Conservation (phyloP, 345 rosid species). For the Syzygium grande region DNA sequence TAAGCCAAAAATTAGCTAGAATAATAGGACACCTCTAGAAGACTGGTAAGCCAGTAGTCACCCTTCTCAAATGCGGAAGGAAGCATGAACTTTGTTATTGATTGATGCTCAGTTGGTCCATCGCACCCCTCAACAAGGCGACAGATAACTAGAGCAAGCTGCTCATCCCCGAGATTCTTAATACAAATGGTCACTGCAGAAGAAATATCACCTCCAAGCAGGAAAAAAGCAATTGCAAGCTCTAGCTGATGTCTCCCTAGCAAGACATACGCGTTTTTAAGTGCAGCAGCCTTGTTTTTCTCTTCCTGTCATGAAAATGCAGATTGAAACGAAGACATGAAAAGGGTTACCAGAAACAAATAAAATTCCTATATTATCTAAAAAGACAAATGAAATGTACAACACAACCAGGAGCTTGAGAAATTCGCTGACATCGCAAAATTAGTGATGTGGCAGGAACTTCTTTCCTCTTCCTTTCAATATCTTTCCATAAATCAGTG, state of each 20-base stretch:
- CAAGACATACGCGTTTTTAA: constrained; percentile 93
- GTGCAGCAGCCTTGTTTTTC: constrained; percentile 83
- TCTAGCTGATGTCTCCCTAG: constrained; percentile 92
- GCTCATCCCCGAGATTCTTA: constrained; percentile 85
- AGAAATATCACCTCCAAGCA: constrained; percentile 88
- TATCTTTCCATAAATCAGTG: not conserved
- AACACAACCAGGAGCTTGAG: not conserved
- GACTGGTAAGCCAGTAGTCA: constrained; percentile 81
- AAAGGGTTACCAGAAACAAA: not conserved
- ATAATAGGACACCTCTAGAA: constrained; percentile 47
- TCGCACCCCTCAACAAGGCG: constrained; percentile 76
- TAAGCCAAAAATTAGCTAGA: not conserved
- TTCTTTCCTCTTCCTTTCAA: not conserved
- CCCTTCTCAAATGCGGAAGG: constrained; percentile 68
- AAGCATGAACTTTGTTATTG: constrained; percentile 57
- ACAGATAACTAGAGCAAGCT: constrained; percentile 85
- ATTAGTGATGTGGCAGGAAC: not conserved
- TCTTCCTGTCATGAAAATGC: constrained; percentile 51
- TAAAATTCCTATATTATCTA: not conserved
- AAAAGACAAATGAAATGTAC: not conserved
- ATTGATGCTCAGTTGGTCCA: constrained; percentile 59
- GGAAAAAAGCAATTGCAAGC: constrained; percentile 83
- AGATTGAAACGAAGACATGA: not conserved
- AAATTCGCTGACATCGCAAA: not conserved
- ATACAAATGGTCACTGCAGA: constrained; percentile 81